Percentiles rank a stretch among this genome's conserved stretches.
Evolutionary conservation across 306 rosid genomes (phyloP).

Genomic region (Mimosa bimucronata): DNA sequence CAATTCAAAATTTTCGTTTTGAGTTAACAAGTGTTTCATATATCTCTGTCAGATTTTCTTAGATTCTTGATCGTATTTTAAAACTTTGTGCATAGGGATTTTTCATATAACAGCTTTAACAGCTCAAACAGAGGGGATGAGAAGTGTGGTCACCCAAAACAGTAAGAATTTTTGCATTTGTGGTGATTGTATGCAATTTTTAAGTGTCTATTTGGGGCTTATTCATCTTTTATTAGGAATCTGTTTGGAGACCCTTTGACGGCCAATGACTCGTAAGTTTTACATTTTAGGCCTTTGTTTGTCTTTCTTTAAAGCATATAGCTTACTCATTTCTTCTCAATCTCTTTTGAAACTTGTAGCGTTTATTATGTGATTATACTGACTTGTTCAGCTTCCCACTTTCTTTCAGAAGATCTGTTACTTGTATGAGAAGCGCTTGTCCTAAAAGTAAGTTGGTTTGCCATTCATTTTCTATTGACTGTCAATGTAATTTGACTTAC

Average conservation of each 20-base stretch:
- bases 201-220: slow-evolving; percentile 6
- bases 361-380: slow-evolving; percentile 27
- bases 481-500: not conserved
- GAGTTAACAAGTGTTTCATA: slow-evolving; percentile 19
- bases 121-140: not conserved
- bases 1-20: slow-evolving; percentile 3
- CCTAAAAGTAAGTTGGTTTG: slow-evolving; percentile 45
- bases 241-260: slow-evolving; percentile 57
- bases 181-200: not conserved
- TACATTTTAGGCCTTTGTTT: not conserved
- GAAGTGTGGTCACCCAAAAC: slow-evolving; percentile 36
- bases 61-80: slow-evolving; percentile 13
- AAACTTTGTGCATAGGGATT: slow-evolving; percentile 47
- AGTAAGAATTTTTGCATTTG: slow-evolving; percentile 44
- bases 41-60: slow-evolving; percentile 9
- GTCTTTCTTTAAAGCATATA: not conserved
- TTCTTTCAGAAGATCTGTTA: slow-evolving; percentile 42
- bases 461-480: slow-evolving; percentile 13
- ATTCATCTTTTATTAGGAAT: slow-evolving; percentile 45
- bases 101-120: slow-evolving; percentile 58
- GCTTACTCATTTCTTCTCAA: not conserved
- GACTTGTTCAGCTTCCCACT: slow-evolving; percentile 19
- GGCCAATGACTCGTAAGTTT: slow-evolving; percentile 57
- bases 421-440: slow-evolving; percentile 41
- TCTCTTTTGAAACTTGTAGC: slow-evolving; percentile 1